Base-by-base conservation (phyloP, 1,139 yeast species). In the Nakaseomyces kungkrabaensis region DNA sequence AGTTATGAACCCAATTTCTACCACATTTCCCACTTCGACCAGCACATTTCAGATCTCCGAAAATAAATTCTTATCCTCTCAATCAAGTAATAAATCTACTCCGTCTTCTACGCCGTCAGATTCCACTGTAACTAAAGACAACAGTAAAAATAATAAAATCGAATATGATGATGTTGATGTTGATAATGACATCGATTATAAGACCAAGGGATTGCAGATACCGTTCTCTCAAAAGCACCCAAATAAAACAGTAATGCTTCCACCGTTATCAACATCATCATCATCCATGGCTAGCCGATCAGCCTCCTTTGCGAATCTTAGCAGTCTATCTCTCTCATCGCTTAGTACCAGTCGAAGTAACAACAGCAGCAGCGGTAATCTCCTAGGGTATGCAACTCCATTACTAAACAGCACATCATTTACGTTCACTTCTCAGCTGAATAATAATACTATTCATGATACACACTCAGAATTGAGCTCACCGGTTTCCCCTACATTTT, bases 221-320 rank as follows among this genome's bases (percentile, higher is more conserved):
- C 40, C 40, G 13, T 13, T 37, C 25, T n/a, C 25, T 4, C 40
- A 37, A 17, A 22, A 22, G n/a, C 40, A 37, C 8, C n/a, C 40
- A 5, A 37, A n/a, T 7, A 37, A 37, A 37, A 9, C 22, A 5
- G 7, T 37, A 17, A 37, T 38, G n/a, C 31, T 38, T 4, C 43
- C 42, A 27, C 45, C 55, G 52, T 50, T 54, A 52, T 54, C 60
- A 29, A 46, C 49, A n/a, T 51, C 53, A 31, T 56, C 54, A 43
- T 55, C 53, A 24, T 17, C 29, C 7, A 10, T 25, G 11, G 32
- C 22, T 5, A 38, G 43, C 31, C 29, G 43, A 26, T 38, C 43
- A 26, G 32, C 29, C 8, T 38, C 43, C 4, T 24, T 11, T 10
- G 43, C 7, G 31, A 38, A 26, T n/a, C 43, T 38, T 11, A 38